Conservation (phyloP, 768 basidiomycete genomes). For the Lenzites betulinus region DNA sequence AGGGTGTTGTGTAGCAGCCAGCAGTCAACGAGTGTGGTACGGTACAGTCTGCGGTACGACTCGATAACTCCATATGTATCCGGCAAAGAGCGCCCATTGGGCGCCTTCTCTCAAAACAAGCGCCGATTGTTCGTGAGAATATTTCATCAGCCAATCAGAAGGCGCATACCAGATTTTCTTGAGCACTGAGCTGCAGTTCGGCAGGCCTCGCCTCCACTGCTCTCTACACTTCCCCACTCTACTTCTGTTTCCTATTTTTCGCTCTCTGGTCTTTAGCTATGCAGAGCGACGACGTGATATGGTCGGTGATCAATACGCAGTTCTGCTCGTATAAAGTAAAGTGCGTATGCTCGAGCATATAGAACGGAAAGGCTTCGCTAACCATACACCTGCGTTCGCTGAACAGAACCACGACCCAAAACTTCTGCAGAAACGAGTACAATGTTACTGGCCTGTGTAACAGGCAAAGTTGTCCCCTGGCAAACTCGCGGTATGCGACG, state of each 20-base stretch:
- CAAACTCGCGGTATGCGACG: constrained; percentile 97
- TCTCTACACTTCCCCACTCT: background rate
- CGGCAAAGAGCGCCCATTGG: background rate
- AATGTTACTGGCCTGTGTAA: constrained; percentile 97
- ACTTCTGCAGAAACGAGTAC: constrained; percentile 98
- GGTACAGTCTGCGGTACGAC: background rate
- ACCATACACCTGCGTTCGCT: constrained; percentile 11
- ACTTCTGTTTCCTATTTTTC: background rate
- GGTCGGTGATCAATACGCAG: constrained; percentile 91
- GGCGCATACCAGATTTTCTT: constrained; percentile 23
- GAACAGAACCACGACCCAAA: constrained; percentile 86
- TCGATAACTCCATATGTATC: background rate
- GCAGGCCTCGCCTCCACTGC: background rate
- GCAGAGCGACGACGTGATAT: constrained; percentile 98
- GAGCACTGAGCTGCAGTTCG: background rate
- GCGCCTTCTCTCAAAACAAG: too few relatives aligned
- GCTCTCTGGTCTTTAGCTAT: constrained; percentile 38
- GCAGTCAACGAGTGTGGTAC: background rate
- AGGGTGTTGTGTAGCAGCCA: background rate
- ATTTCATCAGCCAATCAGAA: constrained; percentile 17
- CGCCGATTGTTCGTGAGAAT: constrained; percentile 15
- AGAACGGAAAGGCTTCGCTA: background rate
- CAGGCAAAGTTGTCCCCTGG: constrained; percentile 95
- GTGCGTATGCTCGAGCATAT: constrained; percentile 47
- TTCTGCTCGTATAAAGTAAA: constrained; percentile 99